Evolutionary conservation across 176 grass and related monocot genomes (phyloP).

Genomic region (Carex cristatella): DNA sequence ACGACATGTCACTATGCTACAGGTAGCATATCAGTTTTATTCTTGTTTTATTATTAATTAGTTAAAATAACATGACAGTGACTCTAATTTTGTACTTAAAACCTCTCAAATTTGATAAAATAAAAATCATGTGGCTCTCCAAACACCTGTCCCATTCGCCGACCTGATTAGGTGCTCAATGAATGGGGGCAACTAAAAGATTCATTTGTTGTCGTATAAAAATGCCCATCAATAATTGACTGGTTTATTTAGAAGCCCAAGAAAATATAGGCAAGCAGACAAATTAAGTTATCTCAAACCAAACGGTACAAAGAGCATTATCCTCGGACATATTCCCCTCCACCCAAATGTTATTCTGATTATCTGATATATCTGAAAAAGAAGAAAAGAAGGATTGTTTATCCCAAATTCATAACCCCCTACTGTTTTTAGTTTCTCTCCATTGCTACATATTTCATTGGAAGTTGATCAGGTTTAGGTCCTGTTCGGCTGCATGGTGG

Average conservation of each 20-base stretch:
- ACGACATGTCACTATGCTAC: no score
- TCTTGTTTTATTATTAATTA: neutral
- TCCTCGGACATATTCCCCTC: slow-evolving; percentile 10
- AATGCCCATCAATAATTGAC: slow-evolving; percentile 10
- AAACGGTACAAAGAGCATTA: slow-evolving; percentile 9
- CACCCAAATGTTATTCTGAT: neutral
- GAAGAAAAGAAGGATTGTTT: neutral
- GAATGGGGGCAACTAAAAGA: neutral
- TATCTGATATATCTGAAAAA: neutral
- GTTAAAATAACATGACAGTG: neutral
- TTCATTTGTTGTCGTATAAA: slow-evolving; percentile 1
- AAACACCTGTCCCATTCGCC: neutral
- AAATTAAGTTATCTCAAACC: slow-evolving; percentile 8
- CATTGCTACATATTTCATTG: neutral
- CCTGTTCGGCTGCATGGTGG: no score
- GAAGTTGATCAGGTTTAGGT: no score
- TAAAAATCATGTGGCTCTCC: no score
- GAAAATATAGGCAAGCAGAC: neutral
- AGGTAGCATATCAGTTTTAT: no score
- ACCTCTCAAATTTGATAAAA: no score
- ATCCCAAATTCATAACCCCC: neutral
- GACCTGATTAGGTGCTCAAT: neutral
- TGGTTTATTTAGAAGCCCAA: neutral
- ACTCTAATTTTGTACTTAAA: no score
- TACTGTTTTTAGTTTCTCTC: neutral